Base-by-base conservation (phyloP, 176 grass and related monocot genomes). In the Zea luxurians region DNA sequence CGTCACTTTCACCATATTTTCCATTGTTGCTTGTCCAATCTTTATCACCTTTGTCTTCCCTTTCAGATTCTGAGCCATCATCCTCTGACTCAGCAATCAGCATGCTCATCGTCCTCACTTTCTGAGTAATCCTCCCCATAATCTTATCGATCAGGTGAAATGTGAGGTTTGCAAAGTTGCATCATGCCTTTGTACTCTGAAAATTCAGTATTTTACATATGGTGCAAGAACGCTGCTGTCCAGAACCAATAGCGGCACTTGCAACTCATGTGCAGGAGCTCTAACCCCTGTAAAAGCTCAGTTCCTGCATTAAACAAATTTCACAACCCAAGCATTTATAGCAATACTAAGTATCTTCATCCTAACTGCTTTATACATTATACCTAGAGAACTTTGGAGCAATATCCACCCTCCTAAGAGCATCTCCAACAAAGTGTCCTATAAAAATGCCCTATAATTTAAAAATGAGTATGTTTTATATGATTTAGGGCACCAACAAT, bases 241-340 rank as follows among this genome's bases (percentile, higher is more conserved):
- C 34, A 98, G 88, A 43, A 98, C 80, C 35, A 92, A 67, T 17
- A 98, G 78, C 2, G 87, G 91, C 20, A 98, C 96, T 63, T 73
- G 67, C 84, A 98, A 90, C 83, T 95, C 92, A 69, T 75, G 81
- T 54, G 96, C 96, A 17, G 95, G 70, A 66, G 89, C 92, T 90
- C 92, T 94, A 70, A 98, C 83, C 96, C 79, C 89, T 83, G 78
- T 90, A 94, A 94, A 65, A 98, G 92, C 79, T 98, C 96, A 77
- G 96, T 98, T 92, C 96, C 96, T 98, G 71, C 58, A 90, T 46
- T 60, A 69, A 69, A 81, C 4, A 68, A 68, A 78, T 45, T 43
- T 70, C 81, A 91, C 45, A 84, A 80, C 10, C 18, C 40, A 16
- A 77, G 53, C 43, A 49, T 59, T 80, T 61, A 20, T 20, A 83